Percentiles rank a stretch among this genome's conserved stretches.
These are phyloP conservation scores for Aegle marmelos DNA, from an alignment of 345 rosid genomes.

Conservation along the genomic window DNA sequence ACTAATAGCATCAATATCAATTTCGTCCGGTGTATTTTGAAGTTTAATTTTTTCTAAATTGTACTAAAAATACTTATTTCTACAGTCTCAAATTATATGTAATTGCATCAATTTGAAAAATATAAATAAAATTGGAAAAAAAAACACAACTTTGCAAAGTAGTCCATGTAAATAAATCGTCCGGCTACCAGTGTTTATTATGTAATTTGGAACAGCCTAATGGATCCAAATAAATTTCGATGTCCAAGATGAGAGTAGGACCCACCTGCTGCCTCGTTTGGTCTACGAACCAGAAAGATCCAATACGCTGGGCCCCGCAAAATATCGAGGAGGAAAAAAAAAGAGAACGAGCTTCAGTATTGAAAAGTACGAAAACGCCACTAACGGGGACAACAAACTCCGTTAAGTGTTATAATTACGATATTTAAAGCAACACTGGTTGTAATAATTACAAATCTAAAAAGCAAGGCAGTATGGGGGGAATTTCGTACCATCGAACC, in stretches of 20 bases:
- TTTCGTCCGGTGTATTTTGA: too few species aligned
- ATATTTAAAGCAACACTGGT: not conserved
- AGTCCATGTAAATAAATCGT: not conserved
- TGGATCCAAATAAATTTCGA: slow-evolving; percentile 19
- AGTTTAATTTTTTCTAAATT: too few species aligned
- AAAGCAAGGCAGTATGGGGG: not conserved
- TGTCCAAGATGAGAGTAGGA: slow-evolving; percentile 13
- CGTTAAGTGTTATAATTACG: slow-evolving; percentile 19
- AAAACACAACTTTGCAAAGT: not conserved
- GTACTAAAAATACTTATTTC: too few species aligned
- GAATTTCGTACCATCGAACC: slow-evolving; percentile 12
- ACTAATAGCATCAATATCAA: too few species aligned
- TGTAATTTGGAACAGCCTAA: not conserved
- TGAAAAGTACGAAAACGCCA: not conserved
- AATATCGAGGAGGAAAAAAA: not conserved
- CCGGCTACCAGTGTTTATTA: not conserved
- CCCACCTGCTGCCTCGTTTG: slow-evolving; percentile 14
- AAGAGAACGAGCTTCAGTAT: not conserved
- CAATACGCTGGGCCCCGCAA: slow-evolving; percentile 17
- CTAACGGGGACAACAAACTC: slow-evolving; percentile 17
- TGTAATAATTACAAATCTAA: slow-evolving; percentile 9
- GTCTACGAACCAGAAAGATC: slow-evolving; percentile 7
- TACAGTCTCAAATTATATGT: too few species aligned
- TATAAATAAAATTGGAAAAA: too few species aligned
- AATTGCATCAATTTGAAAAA: too few species aligned